phyloP scores from a whole-genome alignment of 306 rosid species.

The Cicer judaicum region DNA sequence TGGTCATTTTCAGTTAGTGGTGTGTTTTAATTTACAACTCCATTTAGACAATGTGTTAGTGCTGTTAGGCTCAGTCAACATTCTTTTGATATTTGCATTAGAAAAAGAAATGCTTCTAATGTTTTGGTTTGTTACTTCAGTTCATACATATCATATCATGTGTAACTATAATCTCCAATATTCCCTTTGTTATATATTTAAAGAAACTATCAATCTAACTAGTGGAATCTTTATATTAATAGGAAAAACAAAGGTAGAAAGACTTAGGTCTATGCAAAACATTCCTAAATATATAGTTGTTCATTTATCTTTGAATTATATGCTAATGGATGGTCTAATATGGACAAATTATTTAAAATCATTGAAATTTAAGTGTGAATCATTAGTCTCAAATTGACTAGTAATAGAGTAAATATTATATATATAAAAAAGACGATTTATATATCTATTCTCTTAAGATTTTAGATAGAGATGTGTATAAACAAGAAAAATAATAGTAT shows the following conservation, averaged over 20 bases:
- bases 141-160: neutral
- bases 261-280: conserved; percentile 32
- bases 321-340: conserved; percentile 11
- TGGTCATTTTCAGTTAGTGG: conserved; percentile 57
- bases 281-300: conserved; percentile 31
- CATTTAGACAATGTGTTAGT: conserved; percentile 40
- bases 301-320: conserved; percentile 2
- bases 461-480: too few species aligned
- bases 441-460: too few species aligned
- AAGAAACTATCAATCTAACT: neutral
- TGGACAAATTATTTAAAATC: too few species aligned
- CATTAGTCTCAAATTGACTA: too few species aligned
- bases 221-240: neutral
- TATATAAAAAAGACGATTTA: too few species aligned
- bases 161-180: neutral
- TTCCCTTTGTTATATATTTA: conserved; percentile 6
- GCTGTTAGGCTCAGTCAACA: conserved; percentile 42
- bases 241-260: neutral
- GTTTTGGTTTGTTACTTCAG: conserved; percentile 9
- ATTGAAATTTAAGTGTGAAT: too few species aligned
- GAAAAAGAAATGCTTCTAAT: conserved; percentile 32
- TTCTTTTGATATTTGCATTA: conserved; percentile 34
- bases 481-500: too few species aligned
- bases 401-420: too few species aligned
- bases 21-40: conserved; percentile 10